Conservation (phyloP, 2,329 filamentous ascomycete genomes). For the Claviceps paspali region DNA sequence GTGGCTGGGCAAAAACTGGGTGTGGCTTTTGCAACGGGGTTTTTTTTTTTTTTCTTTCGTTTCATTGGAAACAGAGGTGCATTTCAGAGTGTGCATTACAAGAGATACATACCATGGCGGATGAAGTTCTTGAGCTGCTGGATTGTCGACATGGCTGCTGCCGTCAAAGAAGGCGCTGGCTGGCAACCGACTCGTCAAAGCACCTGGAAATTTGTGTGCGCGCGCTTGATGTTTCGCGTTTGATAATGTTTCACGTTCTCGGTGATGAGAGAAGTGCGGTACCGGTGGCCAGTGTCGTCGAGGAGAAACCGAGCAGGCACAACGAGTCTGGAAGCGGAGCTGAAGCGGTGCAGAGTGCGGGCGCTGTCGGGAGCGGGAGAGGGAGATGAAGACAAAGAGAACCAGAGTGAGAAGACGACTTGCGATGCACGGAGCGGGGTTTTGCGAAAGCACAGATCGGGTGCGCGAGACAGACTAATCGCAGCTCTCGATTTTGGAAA, state of each 20-base stretch:
- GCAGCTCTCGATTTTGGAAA: background rate
- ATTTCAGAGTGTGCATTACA: background rate
- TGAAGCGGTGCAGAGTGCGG: too few relatives aligned
- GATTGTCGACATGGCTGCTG: slow-evolving; percentile 50
- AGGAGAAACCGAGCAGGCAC: background rate
- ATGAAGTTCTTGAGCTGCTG: slow-evolving; percentile 98
- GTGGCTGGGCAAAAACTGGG: background rate
- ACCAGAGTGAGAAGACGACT: too few relatives aligned
- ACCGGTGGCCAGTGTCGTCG: background rate
- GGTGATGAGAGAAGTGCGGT: background rate
- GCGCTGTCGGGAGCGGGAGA: too few relatives aligned
- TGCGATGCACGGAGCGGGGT: background rate
- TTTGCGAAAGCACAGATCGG: background rate
- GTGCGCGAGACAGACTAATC: background rate
- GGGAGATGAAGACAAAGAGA: too few relatives aligned
- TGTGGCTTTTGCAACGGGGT: background rate
- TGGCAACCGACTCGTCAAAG: slow-evolving; percentile 8
- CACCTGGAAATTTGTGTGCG: background rate
- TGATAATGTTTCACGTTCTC: too few relatives aligned
- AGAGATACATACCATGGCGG: slow-evolving; percentile 51
- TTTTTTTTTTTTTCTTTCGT: too few relatives aligned
- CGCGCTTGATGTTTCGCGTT: background rate
- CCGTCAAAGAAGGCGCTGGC: slow-evolving; percentile 6
- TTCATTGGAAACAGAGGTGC: too few relatives aligned
- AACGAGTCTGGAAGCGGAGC: too few relatives aligned